phyloP scores from a whole-genome alignment of 805 yeast genomes.

The Starmera amethionina region DNA sequence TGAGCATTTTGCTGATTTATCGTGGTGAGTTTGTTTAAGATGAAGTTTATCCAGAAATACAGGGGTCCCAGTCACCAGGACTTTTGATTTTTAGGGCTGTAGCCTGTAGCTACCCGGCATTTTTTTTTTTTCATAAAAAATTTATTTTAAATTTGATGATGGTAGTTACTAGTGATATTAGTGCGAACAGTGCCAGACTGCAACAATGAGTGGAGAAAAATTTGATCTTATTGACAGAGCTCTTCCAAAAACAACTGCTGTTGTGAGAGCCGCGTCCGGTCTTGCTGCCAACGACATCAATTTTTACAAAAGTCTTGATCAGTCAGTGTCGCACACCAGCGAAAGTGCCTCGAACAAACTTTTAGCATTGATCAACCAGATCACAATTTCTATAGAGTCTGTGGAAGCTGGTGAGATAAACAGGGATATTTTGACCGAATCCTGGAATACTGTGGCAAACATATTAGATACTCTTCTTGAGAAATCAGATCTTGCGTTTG shows the following conservation, averaged over 20 bases:
- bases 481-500: conserved; percentile 62
- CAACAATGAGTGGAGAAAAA: neutral
- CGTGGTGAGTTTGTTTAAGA: neutral
- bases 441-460: conserved; percentile 57
- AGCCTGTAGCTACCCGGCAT: too few species aligned
- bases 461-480: conserved; percentile 66
- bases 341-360: conserved; percentile 32
- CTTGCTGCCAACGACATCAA: conserved; percentile 74
- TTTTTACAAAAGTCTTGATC: conserved; percentile 59
- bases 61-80: too few species aligned
- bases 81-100: too few species aligned
- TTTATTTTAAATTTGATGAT: too few species aligned
- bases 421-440: conserved; percentile 34
- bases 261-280: conserved; percentile 58
- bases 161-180: too few species aligned
- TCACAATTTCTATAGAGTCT: conserved; percentile 30
- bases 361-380: conserved; percentile 33
- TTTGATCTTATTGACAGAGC: neutral
- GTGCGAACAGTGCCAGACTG: too few species aligned
- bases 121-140: neutral
- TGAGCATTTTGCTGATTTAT: conserved; percentile 3
- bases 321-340: conserved; percentile 28
- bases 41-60: too few species aligned
- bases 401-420: conserved; percentile 15
- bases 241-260: conserved; percentile 39